phyloP scores from a whole-genome alignment of 2,329 filamentous ascomycete species.

The Botryotinia calthae region DNA sequence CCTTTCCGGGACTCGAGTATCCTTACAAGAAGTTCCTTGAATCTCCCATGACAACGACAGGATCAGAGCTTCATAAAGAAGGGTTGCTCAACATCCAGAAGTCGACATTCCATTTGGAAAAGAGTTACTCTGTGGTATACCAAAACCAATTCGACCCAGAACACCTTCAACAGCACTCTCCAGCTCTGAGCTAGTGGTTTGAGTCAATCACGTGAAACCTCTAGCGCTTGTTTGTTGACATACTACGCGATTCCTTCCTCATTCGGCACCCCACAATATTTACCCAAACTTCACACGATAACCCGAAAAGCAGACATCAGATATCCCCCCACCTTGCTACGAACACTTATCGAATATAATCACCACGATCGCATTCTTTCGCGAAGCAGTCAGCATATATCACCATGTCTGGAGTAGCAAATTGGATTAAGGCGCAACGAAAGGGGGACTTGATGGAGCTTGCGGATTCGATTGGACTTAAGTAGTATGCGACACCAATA shows the following conservation, averaged over 20 bases:
- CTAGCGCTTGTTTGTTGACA: slow-evolving; percentile 22
- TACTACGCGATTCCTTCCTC: slow-evolving; percentile 17
- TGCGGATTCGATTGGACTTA: slow-evolving; percentile 66
- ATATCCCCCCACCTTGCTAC: slow-evolving; percentile 7
- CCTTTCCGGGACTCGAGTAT: slow-evolving; percentile 8
- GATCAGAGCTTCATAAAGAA: neutral
- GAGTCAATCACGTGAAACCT: neutral
- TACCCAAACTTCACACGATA: slow-evolving; percentile 14
- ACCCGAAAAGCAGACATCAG: slow-evolving; percentile 7
- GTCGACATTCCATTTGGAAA: neutral
- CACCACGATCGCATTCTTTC: slow-evolving; percentile 7
- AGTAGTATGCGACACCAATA: slow-evolving; percentile 58
- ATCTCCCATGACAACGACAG: slow-evolving; percentile 13
- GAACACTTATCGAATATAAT: slow-evolving; percentile 1
- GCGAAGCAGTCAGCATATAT: slow-evolving; percentile 11
- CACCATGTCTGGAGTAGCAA: slow-evolving; percentile 62
- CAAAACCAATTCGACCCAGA: neutral
- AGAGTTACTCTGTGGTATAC: neutral
- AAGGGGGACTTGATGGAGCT: slow-evolving; percentile 77
- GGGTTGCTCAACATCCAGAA: neutral
- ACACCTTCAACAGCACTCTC: neutral
- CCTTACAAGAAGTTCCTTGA: slow-evolving; percentile 4
- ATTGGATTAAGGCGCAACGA: slow-evolving; percentile 77
- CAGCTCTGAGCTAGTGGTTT: neutral
- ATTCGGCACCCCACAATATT: slow-evolving; percentile 16